Evolutionary conservation across 1,284 basidiomycete genomes (phyloP).

Genomic region (Rhodofomes roseus): DNA sequence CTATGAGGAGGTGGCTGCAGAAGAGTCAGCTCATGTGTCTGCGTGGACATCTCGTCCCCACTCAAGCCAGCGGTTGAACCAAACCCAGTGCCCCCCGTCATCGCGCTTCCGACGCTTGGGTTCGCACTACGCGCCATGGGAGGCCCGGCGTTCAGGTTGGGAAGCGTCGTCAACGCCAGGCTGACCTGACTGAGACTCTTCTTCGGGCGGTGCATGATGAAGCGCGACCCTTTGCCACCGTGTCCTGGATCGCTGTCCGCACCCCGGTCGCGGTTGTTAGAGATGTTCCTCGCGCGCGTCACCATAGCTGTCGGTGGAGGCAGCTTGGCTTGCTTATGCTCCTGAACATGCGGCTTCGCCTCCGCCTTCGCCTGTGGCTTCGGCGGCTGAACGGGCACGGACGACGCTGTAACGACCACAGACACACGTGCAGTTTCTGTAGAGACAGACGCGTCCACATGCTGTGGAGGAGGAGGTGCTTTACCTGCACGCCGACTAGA

Average conservation of each 20-base stretch:
- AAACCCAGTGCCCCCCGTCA: constrained; percentile 6
- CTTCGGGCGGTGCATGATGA: constrained; percentile 15
- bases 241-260: constrained; percentile 2
- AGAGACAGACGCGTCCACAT: background rate
- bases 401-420: background rate
- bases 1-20: background rate
- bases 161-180: constrained; percentile 24
- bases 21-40: background rate
- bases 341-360: background rate
- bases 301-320: background rate
- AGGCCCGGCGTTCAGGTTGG: constrained; percentile 22
- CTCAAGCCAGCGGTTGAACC: background rate
- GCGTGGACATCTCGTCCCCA: background rate
- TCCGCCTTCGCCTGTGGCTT: too few relatives aligned
- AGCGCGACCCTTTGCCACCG: constrained; percentile 12
- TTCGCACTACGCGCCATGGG: constrained; percentile 22
- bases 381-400: background rate
- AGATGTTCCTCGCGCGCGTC: background rate
- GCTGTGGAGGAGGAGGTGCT: background rate
- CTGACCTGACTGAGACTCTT: constrained; percentile 30
- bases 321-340: background rate
- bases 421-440: background rate
- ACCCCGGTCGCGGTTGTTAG: background rate
- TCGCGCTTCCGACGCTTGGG: constrained; percentile 23
- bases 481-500: background rate